Conservation (phyloP, 371 early-diverging fungal genomes). For the Mortierella sp. region DNA sequence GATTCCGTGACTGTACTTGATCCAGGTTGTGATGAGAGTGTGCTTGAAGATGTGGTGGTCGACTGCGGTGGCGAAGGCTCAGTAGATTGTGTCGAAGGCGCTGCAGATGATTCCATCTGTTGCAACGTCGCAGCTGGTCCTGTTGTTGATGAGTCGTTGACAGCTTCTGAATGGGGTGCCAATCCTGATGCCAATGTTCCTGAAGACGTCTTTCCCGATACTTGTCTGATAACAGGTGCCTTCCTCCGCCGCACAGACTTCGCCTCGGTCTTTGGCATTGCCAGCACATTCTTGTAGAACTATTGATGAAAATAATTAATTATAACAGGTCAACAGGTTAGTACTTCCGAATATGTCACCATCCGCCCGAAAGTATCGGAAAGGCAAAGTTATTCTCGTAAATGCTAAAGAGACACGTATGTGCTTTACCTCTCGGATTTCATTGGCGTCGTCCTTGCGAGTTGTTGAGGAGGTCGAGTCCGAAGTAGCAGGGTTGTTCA, state of each 20-base stretch:
- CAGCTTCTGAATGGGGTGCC: no score
- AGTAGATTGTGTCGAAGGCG: background rate
- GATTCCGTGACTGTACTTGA: background rate
- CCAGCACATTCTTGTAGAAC: conserved; percentile 45
- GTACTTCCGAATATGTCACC: no score
- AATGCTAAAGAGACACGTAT: background rate
- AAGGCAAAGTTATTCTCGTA: background rate
- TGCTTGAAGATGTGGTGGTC: background rate
- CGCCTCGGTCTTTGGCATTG: conserved; percentile 28
- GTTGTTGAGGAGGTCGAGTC: background rate
- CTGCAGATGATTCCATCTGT: background rate
- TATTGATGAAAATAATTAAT: conserved; percentile 1
- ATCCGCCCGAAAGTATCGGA: no score
- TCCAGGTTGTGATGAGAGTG: background rate
- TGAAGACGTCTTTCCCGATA: background rate
- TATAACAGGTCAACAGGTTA: background rate
- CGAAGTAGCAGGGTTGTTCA: conserved; percentile 5
- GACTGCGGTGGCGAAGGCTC: background rate
- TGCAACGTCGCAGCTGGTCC: background rate
- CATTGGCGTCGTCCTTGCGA: conserved; percentile 23
- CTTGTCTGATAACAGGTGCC: background rate
- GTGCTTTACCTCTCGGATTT: conserved; percentile 29
- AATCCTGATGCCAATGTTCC: background rate
- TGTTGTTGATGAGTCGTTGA: background rate
- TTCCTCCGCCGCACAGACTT: background rate